A percentile compares a stretch with the other conserved stretches of the same genome.
These are phyloP conservation scores for Pseudogymnoascus sp. DNA, from an alignment of 2,329 filamentous ascomycete species.

Conservation along the genomic window DNA sequence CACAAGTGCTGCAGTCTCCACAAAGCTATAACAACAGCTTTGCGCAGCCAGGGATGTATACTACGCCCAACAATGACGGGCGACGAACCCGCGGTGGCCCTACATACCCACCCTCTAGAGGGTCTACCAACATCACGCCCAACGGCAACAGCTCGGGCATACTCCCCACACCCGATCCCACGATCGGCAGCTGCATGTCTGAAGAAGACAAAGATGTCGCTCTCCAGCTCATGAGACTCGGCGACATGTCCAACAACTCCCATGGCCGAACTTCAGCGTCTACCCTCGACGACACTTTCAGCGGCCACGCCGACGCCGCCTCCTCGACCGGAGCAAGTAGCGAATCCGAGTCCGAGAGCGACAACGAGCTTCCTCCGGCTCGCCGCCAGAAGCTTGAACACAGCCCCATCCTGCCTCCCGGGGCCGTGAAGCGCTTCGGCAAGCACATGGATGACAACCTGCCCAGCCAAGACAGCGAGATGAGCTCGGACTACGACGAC, in stretches of 20 bases:
- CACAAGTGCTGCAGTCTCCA: constrained; percentile 72
- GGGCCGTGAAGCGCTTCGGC: constrained; percentile 35
- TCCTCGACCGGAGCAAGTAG: constrained; percentile 82
- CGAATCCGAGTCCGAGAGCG: constrained; percentile 62
- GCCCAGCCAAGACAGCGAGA: constrained; percentile 47
- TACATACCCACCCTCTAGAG: constrained; percentile 38
- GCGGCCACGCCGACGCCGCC: constrained; percentile 74
- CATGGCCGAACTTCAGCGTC: constrained; percentile 90
- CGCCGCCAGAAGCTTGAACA: constrained; percentile 49
- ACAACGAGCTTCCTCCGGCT: constrained; percentile 50
- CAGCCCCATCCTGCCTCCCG: constrained; percentile 41
- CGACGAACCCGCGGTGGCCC: constrained; percentile 60
- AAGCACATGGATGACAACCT: constrained; percentile 43
- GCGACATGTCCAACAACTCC: constrained; percentile 87
- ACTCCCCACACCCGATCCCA: constrained; percentile 91
- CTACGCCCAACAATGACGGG: constrained; percentile 51
- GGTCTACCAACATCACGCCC: constrained; percentile 33
- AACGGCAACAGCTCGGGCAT: constrained; percentile 47
- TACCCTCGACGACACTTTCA: constrained; percentile 87
- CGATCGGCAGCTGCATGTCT: constrained; percentile 90
- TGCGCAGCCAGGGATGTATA: constrained; percentile 49
- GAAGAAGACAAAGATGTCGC: constrained; percentile 92
- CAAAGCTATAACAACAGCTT: constrained; percentile 59
- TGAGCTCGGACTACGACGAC: constrained; percentile 46
- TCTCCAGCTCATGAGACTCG: constrained; percentile 90